These are phyloP conservation scores for Staphylotrichum tortipilum DNA, from an alignment of 495 filamentous ascomycete species.

Conservation along the genomic window DNA sequence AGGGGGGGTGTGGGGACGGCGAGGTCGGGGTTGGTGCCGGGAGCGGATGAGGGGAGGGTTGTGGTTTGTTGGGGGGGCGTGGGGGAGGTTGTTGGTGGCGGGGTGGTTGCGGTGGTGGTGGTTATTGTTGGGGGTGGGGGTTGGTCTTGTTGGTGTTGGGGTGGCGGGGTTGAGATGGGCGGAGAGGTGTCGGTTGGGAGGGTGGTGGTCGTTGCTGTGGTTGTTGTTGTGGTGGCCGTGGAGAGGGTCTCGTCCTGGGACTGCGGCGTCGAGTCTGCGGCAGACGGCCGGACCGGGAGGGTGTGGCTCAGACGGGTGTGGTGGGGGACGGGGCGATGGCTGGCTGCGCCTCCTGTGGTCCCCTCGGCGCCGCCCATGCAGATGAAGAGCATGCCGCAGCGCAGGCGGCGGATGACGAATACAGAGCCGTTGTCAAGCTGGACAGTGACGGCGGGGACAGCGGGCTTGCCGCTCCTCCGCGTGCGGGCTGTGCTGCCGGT, in stretches of 20 bases:
- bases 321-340: neutral
- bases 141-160: neutral
- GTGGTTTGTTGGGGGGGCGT: neutral
- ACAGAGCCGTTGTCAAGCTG: conserved; percentile 37
- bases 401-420: conserved; percentile 39
- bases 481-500: neutral
- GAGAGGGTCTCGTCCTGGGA: neutral
- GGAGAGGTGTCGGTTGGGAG: neutral
- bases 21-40: conserved; percentile 1
- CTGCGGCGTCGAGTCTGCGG: neutral
- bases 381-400: conserved; percentile 45
- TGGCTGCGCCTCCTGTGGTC: neutral
- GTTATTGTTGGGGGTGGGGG: neutral
- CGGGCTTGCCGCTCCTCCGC: neutral
- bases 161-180: neutral
- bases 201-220: conserved; percentile 5
- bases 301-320: neutral
- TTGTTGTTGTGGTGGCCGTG: conserved; percentile 2
- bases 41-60: conserved; percentile 1
- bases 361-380: conserved; percentile 36
- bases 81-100: neutral
- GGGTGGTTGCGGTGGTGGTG: neutral
- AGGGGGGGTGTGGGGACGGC: conserved; percentile 1
- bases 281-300: neutral
- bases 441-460: conserved; percentile 31